These are phyloP conservation scores for Sarocladium brachiariae DNA, from an alignment of 2,329 filamentous ascomycete genomes.

Conservation along the genomic window DNA sequence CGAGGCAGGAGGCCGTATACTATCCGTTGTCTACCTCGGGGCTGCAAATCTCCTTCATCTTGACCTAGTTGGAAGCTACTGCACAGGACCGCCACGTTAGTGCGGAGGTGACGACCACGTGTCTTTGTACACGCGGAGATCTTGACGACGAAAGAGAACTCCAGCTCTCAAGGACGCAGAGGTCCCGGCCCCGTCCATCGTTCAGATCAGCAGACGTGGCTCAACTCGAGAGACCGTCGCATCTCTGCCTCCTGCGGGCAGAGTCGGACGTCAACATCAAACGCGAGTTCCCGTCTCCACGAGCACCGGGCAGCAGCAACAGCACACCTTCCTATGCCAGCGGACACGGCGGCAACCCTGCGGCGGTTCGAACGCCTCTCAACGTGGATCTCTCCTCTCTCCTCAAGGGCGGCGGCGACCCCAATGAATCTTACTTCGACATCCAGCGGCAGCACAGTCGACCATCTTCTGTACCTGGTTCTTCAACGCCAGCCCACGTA, in stretches of 20 bases:
- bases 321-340: slow-evolving; percentile 18
- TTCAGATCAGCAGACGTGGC: slow-evolving; percentile 29
- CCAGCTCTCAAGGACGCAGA: background rate
- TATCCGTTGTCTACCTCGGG: background rate
- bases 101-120: slow-evolving; percentile 9
- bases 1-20: background rate
- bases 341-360: slow-evolving; percentile 1
- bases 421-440: slow-evolving; percentile 52
- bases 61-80: background rate
- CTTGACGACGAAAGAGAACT: background rate
- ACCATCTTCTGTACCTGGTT: slow-evolving; percentile 17
- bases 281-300: slow-evolving; percentile 13
- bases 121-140: slow-evolving; percentile 6
- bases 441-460: slow-evolving; percentile 21
- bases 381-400: slow-evolving; percentile 94
- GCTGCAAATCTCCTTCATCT: background rate
- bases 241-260: slow-evolving; percentile 35
- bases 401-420: slow-evolving; percentile 67
- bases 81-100: background rate
- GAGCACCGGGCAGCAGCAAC: slow-evolving; percentile 18
- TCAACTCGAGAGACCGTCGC: slow-evolving; percentile 35
- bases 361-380: slow-evolving; percentile 1
- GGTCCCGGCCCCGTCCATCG: slow-evolving; percentile 14
- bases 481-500: slow-evolving; percentile 10
- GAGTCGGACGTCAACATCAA: slow-evolving; percentile 24